A percentile compares a stretch with the other conserved stretches of the same genome.
These are phyloP conservation scores for Paecilomyces dactylethromorphus DNA, from an alignment of 2,329 filamentous ascomycete genomes.

Conservation along the genomic window DNA sequence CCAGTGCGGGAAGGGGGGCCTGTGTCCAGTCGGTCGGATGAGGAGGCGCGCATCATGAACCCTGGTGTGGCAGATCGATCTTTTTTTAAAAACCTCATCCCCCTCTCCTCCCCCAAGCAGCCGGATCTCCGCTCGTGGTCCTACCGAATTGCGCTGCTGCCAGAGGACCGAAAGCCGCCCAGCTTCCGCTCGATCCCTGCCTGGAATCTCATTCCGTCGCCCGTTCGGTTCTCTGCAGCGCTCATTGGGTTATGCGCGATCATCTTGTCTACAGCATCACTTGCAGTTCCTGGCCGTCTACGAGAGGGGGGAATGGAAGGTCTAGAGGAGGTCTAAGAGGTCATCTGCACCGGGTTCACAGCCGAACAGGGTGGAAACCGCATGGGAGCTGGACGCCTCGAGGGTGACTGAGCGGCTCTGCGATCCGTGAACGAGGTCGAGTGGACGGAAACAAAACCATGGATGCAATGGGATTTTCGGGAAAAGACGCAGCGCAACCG, in stretches of 20 bases:
- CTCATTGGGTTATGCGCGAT: not conserved
- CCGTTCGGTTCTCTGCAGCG: not conserved
- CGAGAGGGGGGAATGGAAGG: not conserved
- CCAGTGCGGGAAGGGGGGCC: not conserved
- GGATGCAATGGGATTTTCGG: not conserved
- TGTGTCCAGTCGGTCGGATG: not conserved
- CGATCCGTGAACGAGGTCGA: not conserved
- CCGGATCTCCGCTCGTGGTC: not conserved
- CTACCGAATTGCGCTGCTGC: not conserved
- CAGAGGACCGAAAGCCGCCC: not conserved
- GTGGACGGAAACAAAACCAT: not conserved
- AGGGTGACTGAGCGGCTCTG: too few species aligned
- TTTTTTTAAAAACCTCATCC: not conserved
- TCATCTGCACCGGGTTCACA: not conserved
- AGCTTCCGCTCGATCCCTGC: not conserved
- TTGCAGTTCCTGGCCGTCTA: too few species aligned
- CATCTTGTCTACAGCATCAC: not conserved
- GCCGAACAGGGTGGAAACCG: not conserved
- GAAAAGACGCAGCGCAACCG: not conserved
- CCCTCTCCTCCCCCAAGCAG: not conserved
- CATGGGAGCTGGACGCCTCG: not conserved
- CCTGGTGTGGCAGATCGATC: not conserved
- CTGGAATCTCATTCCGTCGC: not conserved
- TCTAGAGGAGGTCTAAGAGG: not conserved
- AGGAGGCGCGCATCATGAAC: not conserved